Conservation (phyloP, 805 yeast species). For the Wickerhamomyces rabaulensis region DNA sequence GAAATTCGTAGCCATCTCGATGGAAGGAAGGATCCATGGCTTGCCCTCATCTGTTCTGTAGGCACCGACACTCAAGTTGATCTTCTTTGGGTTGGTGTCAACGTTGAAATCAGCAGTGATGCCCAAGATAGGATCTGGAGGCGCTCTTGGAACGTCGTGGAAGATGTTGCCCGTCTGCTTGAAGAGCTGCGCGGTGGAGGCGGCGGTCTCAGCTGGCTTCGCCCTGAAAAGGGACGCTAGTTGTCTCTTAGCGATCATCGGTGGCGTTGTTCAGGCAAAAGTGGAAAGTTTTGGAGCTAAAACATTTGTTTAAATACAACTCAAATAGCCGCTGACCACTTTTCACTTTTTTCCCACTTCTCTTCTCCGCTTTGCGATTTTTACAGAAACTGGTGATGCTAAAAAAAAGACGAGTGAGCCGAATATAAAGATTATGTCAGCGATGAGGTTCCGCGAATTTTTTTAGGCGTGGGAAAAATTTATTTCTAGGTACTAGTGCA, state of each 20-base stretch:
- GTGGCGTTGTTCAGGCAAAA: neutral
- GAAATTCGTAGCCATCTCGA: conserved; percentile 52
- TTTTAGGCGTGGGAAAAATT: neutral
- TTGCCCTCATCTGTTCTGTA: conserved; percentile 84
- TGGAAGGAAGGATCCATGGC: conserved; percentile 84
- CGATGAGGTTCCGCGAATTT: neutral
- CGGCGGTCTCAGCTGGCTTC: neutral
- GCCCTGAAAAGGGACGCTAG: neutral
- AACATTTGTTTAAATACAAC: neutral
- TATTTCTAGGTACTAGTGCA: neutral
- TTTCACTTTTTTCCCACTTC: neutral
- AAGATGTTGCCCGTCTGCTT: conserved; percentile 4
- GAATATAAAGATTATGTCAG: neutral
- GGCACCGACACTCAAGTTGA: conserved; percentile 56
- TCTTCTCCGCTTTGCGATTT: neutral
- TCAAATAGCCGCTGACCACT: neutral
- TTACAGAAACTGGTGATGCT: neutral
- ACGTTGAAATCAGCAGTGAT: conserved; percentile 67
- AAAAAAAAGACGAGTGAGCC: too few species aligned
- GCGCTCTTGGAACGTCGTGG: conserved; percentile 36
- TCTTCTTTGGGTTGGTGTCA: conserved; percentile 55
- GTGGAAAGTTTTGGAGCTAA: neutral
- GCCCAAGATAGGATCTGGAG: conserved; percentile 85
- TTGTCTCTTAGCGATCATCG: neutral
- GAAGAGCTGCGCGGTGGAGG: conserved; percentile 1